A percentile compares a stretch with the other conserved stretches of the same genome.
These are phyloP conservation scores for Solanum pimpinellifolium DNA, from an alignment of 257 asterid species.

Conservation along the genomic window DNA sequence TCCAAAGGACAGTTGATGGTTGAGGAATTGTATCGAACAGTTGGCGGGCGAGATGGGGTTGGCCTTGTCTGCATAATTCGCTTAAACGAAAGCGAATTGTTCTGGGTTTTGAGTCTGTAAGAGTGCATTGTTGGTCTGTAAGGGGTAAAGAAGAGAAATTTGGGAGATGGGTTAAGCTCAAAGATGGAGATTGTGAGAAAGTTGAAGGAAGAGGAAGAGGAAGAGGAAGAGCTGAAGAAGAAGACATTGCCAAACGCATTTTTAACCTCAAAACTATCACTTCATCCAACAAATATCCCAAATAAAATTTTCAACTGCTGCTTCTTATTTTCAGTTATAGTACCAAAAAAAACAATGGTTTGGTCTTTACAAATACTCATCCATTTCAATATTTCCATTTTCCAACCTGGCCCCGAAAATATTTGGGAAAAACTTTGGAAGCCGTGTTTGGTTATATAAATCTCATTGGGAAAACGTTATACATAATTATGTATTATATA, in stretches of 20 bases:
- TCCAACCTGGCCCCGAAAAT: no score
- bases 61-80: conserved; percentile 59
- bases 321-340: not conserved
- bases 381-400: not conserved
- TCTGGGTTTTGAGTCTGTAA: conserved; percentile 20
- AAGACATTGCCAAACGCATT: conserved; percentile 40
- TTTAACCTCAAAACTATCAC: not conserved
- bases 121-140: conserved; percentile 2
- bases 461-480: no score
- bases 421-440: no score
- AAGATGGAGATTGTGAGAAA: conserved; percentile 13
- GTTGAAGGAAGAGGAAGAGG: conserved; percentile 34
- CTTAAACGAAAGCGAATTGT: conserved; percentile 78
- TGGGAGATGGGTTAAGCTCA: conserved; percentile 10
- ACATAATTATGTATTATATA: no score
- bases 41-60: conserved; percentile 56
- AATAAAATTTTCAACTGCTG: not conserved
- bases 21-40: conserved; percentile 78
- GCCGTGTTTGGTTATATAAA: no score
- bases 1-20: conserved; percentile 85
- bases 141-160: conserved; percentile 9
- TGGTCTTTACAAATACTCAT: not conserved
- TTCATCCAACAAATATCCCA: not conserved
- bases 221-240: conserved; percentile 32
- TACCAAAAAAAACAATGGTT: not conserved